Base-by-base conservation (phyloP, 2,329 filamentous ascomycete species). In the Claviceps quebecensis region DNA sequence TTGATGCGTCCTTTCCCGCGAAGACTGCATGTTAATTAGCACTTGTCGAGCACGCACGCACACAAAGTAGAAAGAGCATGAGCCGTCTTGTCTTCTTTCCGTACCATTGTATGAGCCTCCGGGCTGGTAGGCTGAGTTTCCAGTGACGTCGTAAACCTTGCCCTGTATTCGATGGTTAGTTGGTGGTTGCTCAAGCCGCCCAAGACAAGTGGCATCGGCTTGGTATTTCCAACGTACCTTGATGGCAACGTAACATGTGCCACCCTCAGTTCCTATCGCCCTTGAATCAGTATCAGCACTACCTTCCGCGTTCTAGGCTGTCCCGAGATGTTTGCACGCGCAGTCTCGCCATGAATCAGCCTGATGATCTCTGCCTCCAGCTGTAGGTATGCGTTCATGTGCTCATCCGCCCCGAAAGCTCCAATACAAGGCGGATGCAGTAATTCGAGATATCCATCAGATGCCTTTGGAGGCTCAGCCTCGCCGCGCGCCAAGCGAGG, bases 1-100 rank as follows among this genome's bases (percentile, higher is more conserved):
- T 81, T n/a, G 93, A 97, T 26, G 93, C 86, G 63, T 98, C 94
- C 64, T 95, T 95, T 55, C 93, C 93, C 2, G 88, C 86, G 64
- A 98, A 98, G 19, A 96, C 93, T 98, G 58, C 43, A 45, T 7
- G 17, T 19, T 37, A 5, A 43, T 50, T 19, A 41, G 43, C 22
- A 14, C 8, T 41, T 26, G 37, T 49, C 47, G 14, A 51, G 29
- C 29, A 34, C 29, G 29, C 29, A 34, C 29, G 9, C 29, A 34
- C 9, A 1, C 29, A 34, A 34, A 34, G 29, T 11, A 4, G 29
- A 34, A 11, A 34, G 29, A 11, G 9, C 29, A 34, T 34, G 29
- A 34, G 29, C 29, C 9, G 3, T 34, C 26, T 5, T 5, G 23
- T 8, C 14, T 34, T n/a, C 4, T 23, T 19, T 4, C 68, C 76